A percentile compares a stretch with the other conserved stretches of the same genome.
phyloP scores from a whole-genome alignment of 257 asterid genomes.

The Prunella vulgaris region DNA sequence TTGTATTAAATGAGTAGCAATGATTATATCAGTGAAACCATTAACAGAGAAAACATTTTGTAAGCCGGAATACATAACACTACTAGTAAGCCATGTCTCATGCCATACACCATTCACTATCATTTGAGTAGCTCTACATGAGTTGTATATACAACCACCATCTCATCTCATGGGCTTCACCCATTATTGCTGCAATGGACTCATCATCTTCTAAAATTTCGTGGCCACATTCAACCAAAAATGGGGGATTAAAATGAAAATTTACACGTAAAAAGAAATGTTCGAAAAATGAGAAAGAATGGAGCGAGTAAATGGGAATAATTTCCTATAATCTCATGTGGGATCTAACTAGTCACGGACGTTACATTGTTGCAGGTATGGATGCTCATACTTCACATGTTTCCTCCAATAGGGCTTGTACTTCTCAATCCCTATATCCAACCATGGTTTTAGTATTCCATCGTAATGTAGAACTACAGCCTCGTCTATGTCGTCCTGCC shows the following conservation, averaged over 20 bases:
- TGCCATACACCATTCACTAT: constrained; percentile 14
- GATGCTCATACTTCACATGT: constrained; percentile 65
- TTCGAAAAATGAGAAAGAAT: constrained; percentile 47
- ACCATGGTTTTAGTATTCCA: constrained; percentile 87
- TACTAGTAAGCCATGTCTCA: neutral
- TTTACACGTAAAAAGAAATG: constrained; percentile 36
- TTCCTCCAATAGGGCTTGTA: constrained; percentile 66
- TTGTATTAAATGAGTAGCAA: neutral
- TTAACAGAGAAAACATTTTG: neutral
- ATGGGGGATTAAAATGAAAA: constrained; percentile 14
- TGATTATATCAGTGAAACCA: neutral
- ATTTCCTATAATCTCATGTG: constrained; percentile 20
- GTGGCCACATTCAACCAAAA: constrained; percentile 17
- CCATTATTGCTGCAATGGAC: constrained; percentile 35
- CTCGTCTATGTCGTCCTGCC: constrained; percentile 39
- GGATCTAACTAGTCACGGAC: constrained; percentile 47
- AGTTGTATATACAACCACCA: constrained; percentile 33
- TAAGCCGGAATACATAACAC: neutral
- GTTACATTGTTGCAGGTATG: constrained; percentile 75
- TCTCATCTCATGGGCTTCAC: constrained; percentile 18
- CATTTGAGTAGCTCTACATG: constrained; percentile 18
- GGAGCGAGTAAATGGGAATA: constrained; percentile 13
- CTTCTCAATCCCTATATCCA: constrained; percentile 72
- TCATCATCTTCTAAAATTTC: constrained; percentile 22
- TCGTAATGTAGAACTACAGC: constrained; percentile 85